Evolutionary conservation across 345 rosid species (phyloP).

Genomic region (Odontarrhena argentea): DNA sequence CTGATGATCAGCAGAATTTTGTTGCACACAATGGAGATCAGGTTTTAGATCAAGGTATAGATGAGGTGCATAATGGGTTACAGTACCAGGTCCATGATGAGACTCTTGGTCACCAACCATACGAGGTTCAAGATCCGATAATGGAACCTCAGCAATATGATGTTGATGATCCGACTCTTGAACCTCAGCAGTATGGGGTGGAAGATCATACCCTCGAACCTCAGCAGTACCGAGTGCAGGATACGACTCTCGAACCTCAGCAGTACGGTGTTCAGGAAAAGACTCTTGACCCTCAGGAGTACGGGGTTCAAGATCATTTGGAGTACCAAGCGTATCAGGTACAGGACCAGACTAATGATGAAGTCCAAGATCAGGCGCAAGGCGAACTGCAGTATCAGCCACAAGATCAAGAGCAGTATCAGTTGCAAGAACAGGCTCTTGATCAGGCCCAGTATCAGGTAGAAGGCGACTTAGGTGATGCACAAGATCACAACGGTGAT

Average conservation of each 20-base stretch:
- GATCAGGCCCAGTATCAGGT: constrained; percentile 34
- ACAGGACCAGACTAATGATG: constrained; percentile 32
- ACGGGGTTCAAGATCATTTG: constrained; percentile 37
- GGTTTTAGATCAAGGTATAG: constrained; percentile 37
- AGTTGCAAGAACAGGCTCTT: constrained; percentile 31
- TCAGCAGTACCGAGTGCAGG: constrained; percentile 38
- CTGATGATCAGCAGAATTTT: constrained; percentile 46
- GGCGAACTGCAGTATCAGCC: constrained; percentile 41
- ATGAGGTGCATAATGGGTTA: constrained; percentile 41
- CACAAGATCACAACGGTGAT: constrained; percentile 34
- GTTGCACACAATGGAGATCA: constrained; percentile 47
- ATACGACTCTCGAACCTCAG: constrained; percentile 26
- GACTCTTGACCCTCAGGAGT: constrained; percentile 40
- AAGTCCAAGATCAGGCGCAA: constrained; percentile 33
- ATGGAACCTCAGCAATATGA: constrained; percentile 27
- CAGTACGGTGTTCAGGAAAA: constrained; percentile 34
- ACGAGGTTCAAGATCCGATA: constrained; percentile 35
- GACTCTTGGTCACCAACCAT: constrained; percentile 44
- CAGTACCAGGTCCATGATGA: constrained; percentile 39
- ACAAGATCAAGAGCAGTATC: constrained; percentile 42
- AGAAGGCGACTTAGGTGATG: constrained; percentile 17
- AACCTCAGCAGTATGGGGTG: constrained; percentile 22
- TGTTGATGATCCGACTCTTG: constrained; percentile 28
- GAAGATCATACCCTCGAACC: constrained; percentile 38
- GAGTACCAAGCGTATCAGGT: constrained; percentile 32